A percentile compares a stretch with the other conserved stretches of the same genome.
Evolutionary conservation across 306 rosid genomes (phyloP).

Genomic region (Pyrus pyrifolia): DNA sequence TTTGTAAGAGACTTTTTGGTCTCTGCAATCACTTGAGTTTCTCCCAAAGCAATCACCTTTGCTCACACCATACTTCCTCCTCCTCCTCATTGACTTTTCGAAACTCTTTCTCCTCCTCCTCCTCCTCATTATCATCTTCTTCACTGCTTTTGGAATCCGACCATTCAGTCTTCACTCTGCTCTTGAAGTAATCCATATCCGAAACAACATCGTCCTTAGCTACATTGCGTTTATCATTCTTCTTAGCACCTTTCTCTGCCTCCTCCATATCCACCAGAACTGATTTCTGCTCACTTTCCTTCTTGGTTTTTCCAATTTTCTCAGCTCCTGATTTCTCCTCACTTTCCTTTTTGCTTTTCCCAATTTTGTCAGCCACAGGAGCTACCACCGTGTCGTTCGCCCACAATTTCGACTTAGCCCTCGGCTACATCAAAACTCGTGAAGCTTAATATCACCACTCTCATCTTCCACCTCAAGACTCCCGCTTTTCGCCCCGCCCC

Average conservation of each 20-base stretch:
- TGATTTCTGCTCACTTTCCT: constrained; percentile 16
- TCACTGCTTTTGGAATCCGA: constrained; percentile 64
- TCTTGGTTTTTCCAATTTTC: constrained; percentile 17
- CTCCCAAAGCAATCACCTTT: constrained; percentile 85
- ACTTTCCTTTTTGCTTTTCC: constrained; percentile 23
- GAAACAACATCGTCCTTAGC: constrained; percentile 41
- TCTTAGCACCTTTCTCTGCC: constrained; percentile 15
- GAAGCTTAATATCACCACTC: constrained; percentile 48
- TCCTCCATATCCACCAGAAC: constrained; percentile 22
- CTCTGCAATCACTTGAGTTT: constrained; percentile 83
- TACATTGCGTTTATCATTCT: constrained; percentile 17
- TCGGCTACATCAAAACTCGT: constrained; percentile 82
- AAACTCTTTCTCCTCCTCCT: neutral
- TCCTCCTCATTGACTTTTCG: constrained; percentile 18
- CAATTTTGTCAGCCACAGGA: constrained; percentile 6
- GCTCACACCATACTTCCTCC: constrained; percentile 64
- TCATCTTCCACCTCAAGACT: constrained; percentile 20
- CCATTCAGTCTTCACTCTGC: constrained; percentile 67
- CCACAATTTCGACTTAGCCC: constrained; percentile 74
- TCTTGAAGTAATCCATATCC: constrained; percentile 83
- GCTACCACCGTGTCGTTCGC: constrained; percentile 52
- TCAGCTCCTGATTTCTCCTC: neutral
- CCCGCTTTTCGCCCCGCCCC: neutral
- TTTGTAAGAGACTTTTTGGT: constrained; percentile 72
- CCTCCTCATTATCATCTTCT: constrained; percentile 15